Conservation (phyloP, 2,329 filamentous ascomycete genomes). For the Monilinia polystroma region DNA sequence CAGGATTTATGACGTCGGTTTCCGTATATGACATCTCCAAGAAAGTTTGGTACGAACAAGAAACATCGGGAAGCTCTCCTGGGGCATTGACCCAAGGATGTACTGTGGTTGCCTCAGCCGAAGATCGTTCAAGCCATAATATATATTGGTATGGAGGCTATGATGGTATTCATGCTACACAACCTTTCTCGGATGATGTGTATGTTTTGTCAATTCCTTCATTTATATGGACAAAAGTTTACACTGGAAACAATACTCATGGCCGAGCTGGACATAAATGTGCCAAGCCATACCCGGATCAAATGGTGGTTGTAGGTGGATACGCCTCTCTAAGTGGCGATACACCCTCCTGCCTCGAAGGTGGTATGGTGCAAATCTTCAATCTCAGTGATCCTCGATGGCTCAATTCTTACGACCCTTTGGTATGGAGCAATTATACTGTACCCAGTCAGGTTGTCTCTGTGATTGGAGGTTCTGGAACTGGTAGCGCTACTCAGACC, state of each 20-base stretch:
- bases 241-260: slow-evolving; percentile 50
- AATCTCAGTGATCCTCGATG: slow-evolving; percentile 70
- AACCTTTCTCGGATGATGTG: slow-evolving; percentile 65
- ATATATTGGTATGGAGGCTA: slow-evolving; percentile 79
- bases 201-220: slow-evolving; percentile 71
- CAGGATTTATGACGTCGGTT: slow-evolving; percentile 67
- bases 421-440: slow-evolving; percentile 61
- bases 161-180: slow-evolving; percentile 47
- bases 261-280: slow-evolving; percentile 67
- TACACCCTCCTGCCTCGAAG: slow-evolving; percentile 47
- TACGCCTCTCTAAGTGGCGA: slow-evolving; percentile 47
- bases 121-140: slow-evolving; percentile 73
- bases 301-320: slow-evolving; percentile 70
- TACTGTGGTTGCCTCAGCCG: slow-evolving; percentile 65
- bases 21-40: slow-evolving; percentile 73
- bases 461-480: slow-evolving; percentile 58
- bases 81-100: slow-evolving; percentile 69
- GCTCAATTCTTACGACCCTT: slow-evolving; percentile 68
- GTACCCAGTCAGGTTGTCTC: slow-evolving; percentile 61
- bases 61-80: slow-evolving; percentile 61
- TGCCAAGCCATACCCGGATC: slow-evolving; percentile 66
- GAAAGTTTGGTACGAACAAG: slow-evolving; percentile 70
- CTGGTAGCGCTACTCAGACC: slow-evolving; percentile 64
- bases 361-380: slow-evolving; percentile 62
- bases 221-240: slow-evolving; percentile 70